A percentile compares a stretch with the other conserved stretches of the same genome.
phyloP scores from a whole-genome alignment of 371 early-diverging fungal genomes.

The Basidiobolus meristosporus region DNA sequence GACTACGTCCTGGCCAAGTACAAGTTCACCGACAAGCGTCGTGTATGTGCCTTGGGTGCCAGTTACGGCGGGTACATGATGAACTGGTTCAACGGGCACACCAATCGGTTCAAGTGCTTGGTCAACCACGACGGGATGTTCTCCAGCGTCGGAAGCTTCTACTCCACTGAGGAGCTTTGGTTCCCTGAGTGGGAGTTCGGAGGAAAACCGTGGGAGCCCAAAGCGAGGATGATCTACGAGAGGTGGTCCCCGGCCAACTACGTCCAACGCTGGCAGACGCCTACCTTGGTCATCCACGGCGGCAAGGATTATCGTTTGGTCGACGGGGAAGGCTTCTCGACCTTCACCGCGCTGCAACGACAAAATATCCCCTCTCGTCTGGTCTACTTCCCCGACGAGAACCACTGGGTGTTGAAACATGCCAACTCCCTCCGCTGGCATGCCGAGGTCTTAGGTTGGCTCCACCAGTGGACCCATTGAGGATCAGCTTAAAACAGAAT shows the following conservation, averaged over 20 bases:
- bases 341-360: conserved; percentile 64
- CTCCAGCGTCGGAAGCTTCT: conserved; percentile 33
- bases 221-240: conserved; percentile 20
- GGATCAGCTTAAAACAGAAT: too few relatives aligned
- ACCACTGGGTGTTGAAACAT: conserved; percentile 22
- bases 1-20: conserved; percentile 36
- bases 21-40: conserved; percentile 30
- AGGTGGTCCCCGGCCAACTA: conserved; percentile 48
- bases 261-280: conserved; percentile 62
- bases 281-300: conserved; percentile 60
- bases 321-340: conserved; percentile 47
- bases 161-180: conserved; percentile 62
- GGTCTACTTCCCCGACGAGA: conserved; percentile 73
- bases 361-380: conserved; percentile 44
- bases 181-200: conserved; percentile 47
- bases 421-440: neutral
- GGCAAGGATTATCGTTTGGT: conserved; percentile 41
- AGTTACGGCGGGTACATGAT: conserved; percentile 76
- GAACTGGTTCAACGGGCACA: conserved; percentile 46
- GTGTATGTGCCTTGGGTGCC: conserved; percentile 54
- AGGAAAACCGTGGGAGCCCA: conserved; percentile 41
- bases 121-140: conserved; percentile 79
- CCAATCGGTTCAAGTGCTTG: conserved; percentile 44
- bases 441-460: too few relatives aligned
- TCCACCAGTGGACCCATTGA: too few relatives aligned